Percentiles rank a stretch among this genome's conserved stretches.
phyloP scores from a whole-genome alignment of 2,329 filamentous ascomycete genomes.

The Aureobasidium sp. region DNA sequence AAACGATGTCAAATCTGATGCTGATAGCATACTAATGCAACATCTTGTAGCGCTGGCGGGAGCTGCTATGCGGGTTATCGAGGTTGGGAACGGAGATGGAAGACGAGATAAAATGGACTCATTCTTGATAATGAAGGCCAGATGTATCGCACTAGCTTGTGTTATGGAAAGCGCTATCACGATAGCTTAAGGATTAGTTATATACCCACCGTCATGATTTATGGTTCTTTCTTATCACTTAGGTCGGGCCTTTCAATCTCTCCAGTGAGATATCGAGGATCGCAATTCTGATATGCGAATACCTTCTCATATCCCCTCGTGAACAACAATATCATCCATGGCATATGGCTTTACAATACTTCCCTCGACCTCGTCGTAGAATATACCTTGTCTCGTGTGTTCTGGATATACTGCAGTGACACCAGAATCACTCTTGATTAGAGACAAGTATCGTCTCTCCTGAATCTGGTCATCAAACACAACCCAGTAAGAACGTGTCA shows the following conservation, averaged over 20 bases:
- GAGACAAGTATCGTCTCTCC: neutral
- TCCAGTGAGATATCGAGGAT: too few relatives aligned
- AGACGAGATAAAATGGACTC: neutral
- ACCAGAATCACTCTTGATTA: neutral
- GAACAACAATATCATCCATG: neutral
- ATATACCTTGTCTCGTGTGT: neutral
- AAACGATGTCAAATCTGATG: neutral
- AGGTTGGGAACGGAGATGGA: neutral
- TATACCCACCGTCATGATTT: too few relatives aligned
- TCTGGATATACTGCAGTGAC: neutral
- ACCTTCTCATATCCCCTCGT: too few relatives aligned
- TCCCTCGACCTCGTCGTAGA: neutral
- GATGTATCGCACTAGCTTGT: conserved; percentile 5
- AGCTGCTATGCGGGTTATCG: neutral
- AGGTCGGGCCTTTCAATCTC: too few relatives aligned
- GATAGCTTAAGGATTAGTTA: neutral
- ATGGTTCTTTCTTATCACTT: too few relatives aligned
- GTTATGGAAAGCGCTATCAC: neutral
- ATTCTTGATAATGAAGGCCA: neutral
- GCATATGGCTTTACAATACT: neutral
- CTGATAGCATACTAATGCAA: neutral
- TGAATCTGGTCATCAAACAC: neutral
- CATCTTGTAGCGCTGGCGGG: neutral
- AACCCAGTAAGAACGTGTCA: neutral
- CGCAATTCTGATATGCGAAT: too few relatives aligned